A percentile compares a stretch with the other conserved stretches of the same genome.
These are phyloP conservation scores for Corylus avellana DNA, from an alignment of 306 rosid genomes.

Conservation along the genomic window DNA sequence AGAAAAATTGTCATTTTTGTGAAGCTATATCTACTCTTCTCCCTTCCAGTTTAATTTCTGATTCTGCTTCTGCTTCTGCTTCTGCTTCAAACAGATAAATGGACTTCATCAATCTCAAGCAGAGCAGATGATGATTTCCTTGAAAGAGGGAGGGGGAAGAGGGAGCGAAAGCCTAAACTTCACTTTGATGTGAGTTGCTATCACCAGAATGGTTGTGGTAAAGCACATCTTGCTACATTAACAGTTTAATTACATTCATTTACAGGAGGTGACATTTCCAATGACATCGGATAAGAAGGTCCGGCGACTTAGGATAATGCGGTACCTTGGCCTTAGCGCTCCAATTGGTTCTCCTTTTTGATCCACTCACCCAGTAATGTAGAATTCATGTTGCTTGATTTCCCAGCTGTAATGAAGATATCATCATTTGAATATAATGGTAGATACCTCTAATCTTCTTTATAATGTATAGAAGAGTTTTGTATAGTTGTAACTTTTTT, in stretches of 20 bases:
- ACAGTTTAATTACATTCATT: slow-evolving; percentile 22
- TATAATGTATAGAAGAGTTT: too few species aligned
- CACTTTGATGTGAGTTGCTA: slow-evolving; percentile 68
- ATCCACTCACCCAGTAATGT: neutral
- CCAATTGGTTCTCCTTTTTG: slow-evolving; percentile 74
- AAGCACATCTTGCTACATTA: neutral
- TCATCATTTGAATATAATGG: too few species aligned
- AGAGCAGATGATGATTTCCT: slow-evolving; percentile 39
- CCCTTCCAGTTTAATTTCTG: neutral
- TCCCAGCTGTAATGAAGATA: neutral
- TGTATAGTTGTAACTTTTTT: too few species aligned
- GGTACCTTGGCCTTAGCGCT: slow-evolving; percentile 67
- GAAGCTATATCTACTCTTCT: neutral
- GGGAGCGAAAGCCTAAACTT: slow-evolving; percentile 67
- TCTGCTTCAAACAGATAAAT: slow-evolving; percentile 52
- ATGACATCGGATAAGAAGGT: slow-evolving; percentile 43
- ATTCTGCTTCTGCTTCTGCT: neutral
- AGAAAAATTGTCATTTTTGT: neutral
- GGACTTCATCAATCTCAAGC: slow-evolving; percentile 56
- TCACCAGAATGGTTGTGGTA: slow-evolving; percentile 16
- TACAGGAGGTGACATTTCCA: slow-evolving; percentile 53
- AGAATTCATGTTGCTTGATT: neutral
- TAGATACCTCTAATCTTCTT: too few species aligned
- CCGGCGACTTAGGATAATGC: slow-evolving; percentile 76
- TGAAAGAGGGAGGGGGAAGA: slow-evolving; percentile 63